Evolutionary conservation across 1,284 basidiomycete genomes (phyloP).

Genomic region (Rhodotorula glutinis): DNA sequence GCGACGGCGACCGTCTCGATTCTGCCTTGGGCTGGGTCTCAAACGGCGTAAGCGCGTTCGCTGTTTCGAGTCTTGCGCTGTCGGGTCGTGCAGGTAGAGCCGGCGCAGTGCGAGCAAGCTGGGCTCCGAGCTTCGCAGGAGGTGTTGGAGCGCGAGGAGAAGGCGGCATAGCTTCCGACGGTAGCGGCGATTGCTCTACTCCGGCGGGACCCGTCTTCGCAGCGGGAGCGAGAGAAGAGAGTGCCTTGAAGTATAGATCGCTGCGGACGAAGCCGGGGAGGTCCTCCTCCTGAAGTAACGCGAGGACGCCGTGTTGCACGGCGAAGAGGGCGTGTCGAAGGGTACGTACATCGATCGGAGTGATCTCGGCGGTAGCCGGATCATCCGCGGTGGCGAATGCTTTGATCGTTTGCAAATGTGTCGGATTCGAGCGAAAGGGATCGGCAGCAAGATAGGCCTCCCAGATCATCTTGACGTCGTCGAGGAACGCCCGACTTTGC

Average conservation of each 20-base stretch:
- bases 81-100: too few relatives aligned
- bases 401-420: slow-evolving; percentile 66
- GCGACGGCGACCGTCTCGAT: too few relatives aligned
- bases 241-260: slow-evolving; percentile 84
- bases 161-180: too few relatives aligned
- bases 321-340: slow-evolving; percentile 74
- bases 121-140: too few relatives aligned
- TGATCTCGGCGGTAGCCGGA: slow-evolving; percentile 41
- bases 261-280: slow-evolving; percentile 82
- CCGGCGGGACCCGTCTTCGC: too few relatives aligned
- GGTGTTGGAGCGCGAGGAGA: too few relatives aligned
- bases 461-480: slow-evolving; percentile 82
- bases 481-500: slow-evolving; percentile 50
- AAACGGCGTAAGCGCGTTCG: too few relatives aligned
- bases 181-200: too few relatives aligned
- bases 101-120: too few relatives aligned
- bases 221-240: slow-evolving; percentile 59
- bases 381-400: slow-evolving; percentile 57
- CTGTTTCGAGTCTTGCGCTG: too few relatives aligned
- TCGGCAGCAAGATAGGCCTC: slow-evolving; percentile 72
- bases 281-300: slow-evolving; percentile 79
- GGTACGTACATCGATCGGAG: slow-evolving; percentile 57
- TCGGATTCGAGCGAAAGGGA: slow-evolving; percentile 62
- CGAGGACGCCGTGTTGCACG: slow-evolving; percentile 78
- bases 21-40: too few relatives aligned